phyloP scores from a whole-genome alignment of 2,329 filamentous ascomycete genomes.

The Domatiomyces globalis region DNA sequence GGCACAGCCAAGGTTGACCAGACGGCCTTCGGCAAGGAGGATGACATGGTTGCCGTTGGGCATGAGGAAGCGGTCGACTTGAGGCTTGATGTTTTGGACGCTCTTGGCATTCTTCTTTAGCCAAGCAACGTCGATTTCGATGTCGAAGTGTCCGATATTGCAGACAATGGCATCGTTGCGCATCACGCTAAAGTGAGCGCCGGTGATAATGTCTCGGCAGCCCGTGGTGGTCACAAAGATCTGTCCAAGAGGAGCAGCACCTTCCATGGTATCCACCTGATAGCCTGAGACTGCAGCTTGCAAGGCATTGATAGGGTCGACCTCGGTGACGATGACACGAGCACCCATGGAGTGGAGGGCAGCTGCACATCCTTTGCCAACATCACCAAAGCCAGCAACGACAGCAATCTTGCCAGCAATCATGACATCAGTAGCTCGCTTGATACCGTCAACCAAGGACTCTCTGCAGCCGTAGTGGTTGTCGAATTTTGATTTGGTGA shows the following conservation, averaged over 20 bases:
- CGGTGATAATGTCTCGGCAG: constrained; percentile 93
- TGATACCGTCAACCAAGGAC: constrained; percentile 97
- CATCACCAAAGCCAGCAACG: constrained; percentile 95
- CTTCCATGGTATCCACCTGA: constrained; percentile 96
- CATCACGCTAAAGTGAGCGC: constrained; percentile 88
- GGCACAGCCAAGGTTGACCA: constrained; percentile 98
- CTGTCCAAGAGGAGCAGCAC: constrained; percentile 75
- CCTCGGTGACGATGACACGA: constrained; percentile 87
- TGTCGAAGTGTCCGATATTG: constrained; percentile 99
- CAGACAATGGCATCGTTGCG: constrained; percentile 95
- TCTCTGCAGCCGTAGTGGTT: constrained; percentile 99
- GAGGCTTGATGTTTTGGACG: constrained; percentile 98
- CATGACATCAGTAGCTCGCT: constrained; percentile 99
- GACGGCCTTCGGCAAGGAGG: constrained; percentile 92
- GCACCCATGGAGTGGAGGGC: constrained; percentile 96
- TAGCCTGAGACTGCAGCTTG: constrained; percentile 95
- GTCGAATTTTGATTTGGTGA: constrained; percentile 99
- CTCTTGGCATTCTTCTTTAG: constrained; percentile 91
- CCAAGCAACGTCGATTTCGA: constrained; percentile 99
- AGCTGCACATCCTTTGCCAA: constrained; percentile 96
- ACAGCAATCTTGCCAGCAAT: constrained; percentile 98
- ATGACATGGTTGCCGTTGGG: constrained; percentile 91
- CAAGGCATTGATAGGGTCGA: constrained; percentile 98
- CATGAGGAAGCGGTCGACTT: constrained; percentile 97
- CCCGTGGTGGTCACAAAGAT: constrained; percentile 99